Evolutionary conservation across 495 filamentous ascomycete species (phyloP).

Genomic region (Podospora conica): DNA sequence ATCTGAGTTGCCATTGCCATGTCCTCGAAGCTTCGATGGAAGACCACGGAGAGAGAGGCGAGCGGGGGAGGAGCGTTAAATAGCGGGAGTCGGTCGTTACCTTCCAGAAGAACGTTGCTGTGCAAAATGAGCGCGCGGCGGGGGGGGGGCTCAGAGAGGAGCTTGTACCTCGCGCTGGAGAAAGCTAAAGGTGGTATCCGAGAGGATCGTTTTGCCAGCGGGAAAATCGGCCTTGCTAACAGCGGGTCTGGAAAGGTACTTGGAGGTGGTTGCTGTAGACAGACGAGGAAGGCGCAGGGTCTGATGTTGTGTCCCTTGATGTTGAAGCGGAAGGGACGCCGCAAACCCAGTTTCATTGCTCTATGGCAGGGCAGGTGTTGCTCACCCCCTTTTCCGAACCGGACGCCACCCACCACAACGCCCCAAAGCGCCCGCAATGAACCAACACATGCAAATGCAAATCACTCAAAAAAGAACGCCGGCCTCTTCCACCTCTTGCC

Average conservation of each 20-base stretch:
- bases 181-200: background rate
- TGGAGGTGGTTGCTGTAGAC: background rate
- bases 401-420: background rate
- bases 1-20: background rate
- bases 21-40: too few relatives aligned
- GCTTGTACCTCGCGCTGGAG: background rate
- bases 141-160: background rate
- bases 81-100: background rate
- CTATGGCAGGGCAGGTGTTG: background rate
- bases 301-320: background rate
- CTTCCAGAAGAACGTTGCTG: background rate
- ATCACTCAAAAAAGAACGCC: slow-evolving; percentile 14
- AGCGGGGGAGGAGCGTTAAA: background rate
- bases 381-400: background rate
- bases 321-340: background rate
- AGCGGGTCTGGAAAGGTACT: background rate
- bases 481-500: slow-evolving; percentile 2
- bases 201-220: background rate
- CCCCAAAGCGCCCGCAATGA: background rate
- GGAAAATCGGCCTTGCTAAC: background rate
- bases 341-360: background rate
- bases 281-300: background rate
- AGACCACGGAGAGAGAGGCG: background rate
- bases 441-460: background rate
- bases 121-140: background rate